phyloP scores from a whole-genome alignment of 768 basidiomycete species.

The Pulveroboletus sp. region DNA sequence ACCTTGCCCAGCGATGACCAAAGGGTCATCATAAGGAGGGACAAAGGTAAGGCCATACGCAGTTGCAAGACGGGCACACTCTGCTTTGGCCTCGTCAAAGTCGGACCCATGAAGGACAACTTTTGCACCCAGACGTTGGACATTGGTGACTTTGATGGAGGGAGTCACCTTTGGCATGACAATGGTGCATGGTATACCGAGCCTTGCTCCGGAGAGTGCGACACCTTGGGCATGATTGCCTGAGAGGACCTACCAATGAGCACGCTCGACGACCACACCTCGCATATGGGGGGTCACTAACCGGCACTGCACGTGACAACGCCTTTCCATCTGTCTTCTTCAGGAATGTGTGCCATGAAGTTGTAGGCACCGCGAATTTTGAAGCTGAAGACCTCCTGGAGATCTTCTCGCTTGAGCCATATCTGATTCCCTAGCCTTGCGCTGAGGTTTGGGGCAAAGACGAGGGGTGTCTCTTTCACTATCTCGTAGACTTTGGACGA shows the following conservation, averaged over 20 bases:
- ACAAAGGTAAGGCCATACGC: constrained; percentile 81
- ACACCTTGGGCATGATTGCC: constrained; percentile 99
- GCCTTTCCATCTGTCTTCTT: constrained; percentile 94
- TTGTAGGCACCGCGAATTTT: constrained; percentile 99
- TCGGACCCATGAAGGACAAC: constrained; percentile 88
- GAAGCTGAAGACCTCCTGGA: constrained; percentile 98
- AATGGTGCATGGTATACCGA: constrained; percentile 94
- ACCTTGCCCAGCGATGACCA: constrained; percentile 96
- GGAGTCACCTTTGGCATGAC: constrained; percentile 97
- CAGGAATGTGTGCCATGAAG: constrained; percentile 85
- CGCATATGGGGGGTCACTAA: constrained; percentile 47
- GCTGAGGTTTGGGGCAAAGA: constrained; percentile 82
- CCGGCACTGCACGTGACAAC: constrained; percentile 98
- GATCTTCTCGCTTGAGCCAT: constrained; percentile 95
- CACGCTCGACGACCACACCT: neutral
- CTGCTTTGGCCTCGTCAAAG: constrained; percentile 94
- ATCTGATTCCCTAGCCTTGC: constrained; percentile 86
- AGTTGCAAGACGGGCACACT: constrained; percentile 82
- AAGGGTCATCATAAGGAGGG: constrained; percentile 95
- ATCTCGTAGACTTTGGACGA: constrained; percentile 90
- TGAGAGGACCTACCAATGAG: constrained; percentile 29
- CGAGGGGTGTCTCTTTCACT: constrained; percentile 84
- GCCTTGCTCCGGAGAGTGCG: constrained; percentile 84
- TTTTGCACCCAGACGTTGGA: constrained; percentile 90
- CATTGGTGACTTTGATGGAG: constrained; percentile 93